Percentiles rank a stretch among this genome's conserved stretches.
Evolutionary conservation across 352 stramenopile genomes (phyloP).

Genomic region (Pythium brachiatum): DNA sequence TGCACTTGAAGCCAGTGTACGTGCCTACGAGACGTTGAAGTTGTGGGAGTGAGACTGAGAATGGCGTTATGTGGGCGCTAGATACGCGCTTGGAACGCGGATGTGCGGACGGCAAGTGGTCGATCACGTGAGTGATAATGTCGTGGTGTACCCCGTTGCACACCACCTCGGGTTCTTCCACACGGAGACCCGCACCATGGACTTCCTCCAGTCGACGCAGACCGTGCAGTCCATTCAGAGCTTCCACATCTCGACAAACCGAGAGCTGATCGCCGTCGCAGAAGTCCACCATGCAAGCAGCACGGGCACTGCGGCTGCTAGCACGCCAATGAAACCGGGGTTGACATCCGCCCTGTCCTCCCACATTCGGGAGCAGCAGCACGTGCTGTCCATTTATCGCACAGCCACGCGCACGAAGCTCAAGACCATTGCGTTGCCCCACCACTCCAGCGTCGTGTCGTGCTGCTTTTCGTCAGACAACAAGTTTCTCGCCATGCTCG

Average conservation of each 20-base stretch:
- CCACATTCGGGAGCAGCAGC: conserved; percentile 32
- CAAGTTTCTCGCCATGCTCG: conserved; percentile 72
- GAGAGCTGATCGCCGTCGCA: conserved; percentile 61
- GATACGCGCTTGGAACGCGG: conserved; percentile 37
- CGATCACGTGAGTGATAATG: conserved; percentile 54
- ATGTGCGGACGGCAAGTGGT: conserved; percentile 32
- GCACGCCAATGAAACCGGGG: conserved; percentile 7
- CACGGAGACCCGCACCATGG: conserved; percentile 55
- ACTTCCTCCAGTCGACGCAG: conserved; percentile 67
- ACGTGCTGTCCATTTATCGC: conserved; percentile 68
- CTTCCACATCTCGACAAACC: conserved; percentile 67
- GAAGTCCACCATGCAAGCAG: conserved; percentile 40
- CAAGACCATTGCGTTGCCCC: conserved; percentile 42
- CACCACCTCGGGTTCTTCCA: conserved; percentile 69
- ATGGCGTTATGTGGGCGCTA: conserved; percentile 41
- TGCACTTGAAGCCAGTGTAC: conserved; percentile 18
- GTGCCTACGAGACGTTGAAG: background rate
- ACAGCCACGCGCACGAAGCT: conserved; percentile 36
- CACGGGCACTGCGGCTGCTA: conserved; percentile 1
- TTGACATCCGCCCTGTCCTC: background rate
- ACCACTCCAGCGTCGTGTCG: conserved; percentile 61
- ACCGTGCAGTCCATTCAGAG: conserved; percentile 52
- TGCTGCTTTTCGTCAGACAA: conserved; percentile 70
- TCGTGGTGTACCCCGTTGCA: conserved; percentile 62
- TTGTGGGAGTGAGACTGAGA: background rate